Percentiles rank a stretch among this genome's conserved stretches.
Evolutionary conservation across 305 asterid genomes (phyloP).

Genomic region (Fraxinus albicans): DNA sequence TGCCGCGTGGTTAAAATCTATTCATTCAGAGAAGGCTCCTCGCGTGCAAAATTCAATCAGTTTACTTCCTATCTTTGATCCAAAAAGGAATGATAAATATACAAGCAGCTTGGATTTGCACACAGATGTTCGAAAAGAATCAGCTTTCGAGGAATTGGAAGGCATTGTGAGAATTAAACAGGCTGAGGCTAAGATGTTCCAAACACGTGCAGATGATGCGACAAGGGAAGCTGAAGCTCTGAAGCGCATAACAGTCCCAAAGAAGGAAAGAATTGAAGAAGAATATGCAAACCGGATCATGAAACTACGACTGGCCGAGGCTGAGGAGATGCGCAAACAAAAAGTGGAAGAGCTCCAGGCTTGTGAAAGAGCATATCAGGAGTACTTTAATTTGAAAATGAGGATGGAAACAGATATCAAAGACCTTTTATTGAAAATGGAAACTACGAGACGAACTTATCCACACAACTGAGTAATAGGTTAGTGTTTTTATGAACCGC

Average conservation of each 20-base stretch:
- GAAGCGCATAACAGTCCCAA: constrained; percentile 56
- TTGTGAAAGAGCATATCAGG: constrained; percentile 66
- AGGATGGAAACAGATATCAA: constrained; percentile 91
- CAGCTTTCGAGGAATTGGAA: constrained; percentile 76
- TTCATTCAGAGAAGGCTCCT: constrained; percentile 44
- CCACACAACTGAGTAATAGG: background rate
- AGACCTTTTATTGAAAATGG: constrained; percentile 88
- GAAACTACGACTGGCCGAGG: constrained; percentile 69
- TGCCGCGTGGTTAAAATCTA: constrained; percentile 57
- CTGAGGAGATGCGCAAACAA: constrained; percentile 83
- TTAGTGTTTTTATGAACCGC: background rate
- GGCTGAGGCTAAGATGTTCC: constrained; percentile 93
- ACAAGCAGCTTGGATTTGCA: constrained; percentile 38
- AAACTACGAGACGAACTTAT: constrained; percentile 51
- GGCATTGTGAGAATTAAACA: constrained; percentile 86
- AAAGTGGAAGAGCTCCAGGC: constrained; percentile 77
- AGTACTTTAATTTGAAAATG: constrained; percentile 75
- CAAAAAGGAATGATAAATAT: constrained; percentile 39
- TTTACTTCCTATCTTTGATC: constrained; percentile 41
- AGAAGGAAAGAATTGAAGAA: constrained; percentile 67
- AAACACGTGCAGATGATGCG: constrained; percentile 87
- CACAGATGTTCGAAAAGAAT: constrained; percentile 44
- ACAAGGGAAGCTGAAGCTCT: constrained; percentile 85
- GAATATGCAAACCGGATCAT: constrained; percentile 53
- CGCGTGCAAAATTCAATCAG: constrained; percentile 46